Conservation (phyloP, 2,329 filamentous ascomycete genomes). For the Claviceps digitariae region DNA sequence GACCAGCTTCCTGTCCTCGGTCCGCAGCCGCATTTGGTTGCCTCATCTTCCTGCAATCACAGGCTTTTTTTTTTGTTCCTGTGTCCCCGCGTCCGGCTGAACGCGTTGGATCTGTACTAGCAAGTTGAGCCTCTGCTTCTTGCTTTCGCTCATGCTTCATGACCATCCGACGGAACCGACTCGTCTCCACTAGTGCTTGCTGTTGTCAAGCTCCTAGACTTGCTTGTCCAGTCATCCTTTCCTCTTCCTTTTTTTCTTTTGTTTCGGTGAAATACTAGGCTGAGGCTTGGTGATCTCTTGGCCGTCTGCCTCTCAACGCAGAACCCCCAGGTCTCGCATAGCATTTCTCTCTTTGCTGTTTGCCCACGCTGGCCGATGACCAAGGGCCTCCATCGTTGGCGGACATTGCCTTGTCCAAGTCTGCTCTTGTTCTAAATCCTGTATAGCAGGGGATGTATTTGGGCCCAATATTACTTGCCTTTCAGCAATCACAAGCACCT, state of each 20-base stretch:
- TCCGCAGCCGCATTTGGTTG: background rate
- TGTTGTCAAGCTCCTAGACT: conserved; percentile 1
- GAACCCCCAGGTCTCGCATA: background rate
- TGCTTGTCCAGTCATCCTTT: background rate
- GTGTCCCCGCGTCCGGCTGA: background rate
- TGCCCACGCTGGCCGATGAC: background rate
- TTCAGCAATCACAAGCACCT: background rate
- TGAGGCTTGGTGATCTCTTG: background rate
- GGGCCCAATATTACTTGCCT: background rate
- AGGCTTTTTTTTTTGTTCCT: background rate
- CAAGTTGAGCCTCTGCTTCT: background rate
- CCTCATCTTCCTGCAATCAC: background rate
- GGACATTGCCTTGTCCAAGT: background rate
- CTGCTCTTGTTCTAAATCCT: background rate
- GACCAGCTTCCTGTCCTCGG: background rate
- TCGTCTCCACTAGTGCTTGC: conserved; percentile 3
- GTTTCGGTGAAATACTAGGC: background rate
- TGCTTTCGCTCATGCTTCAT: conserved; percentile 1
- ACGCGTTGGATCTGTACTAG: background rate
- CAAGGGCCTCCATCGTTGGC: background rate
- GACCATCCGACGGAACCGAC: conserved; percentile 6
- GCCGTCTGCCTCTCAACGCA: background rate
- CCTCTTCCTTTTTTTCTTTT: background rate
- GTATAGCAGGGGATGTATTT: background rate
- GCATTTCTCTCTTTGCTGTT: background rate